Percentiles rank a stretch among this genome's conserved stretches.
phyloP scores from a whole-genome alignment of 352 stramenopile genomes.

The Phytophthora capsici region DNA sequence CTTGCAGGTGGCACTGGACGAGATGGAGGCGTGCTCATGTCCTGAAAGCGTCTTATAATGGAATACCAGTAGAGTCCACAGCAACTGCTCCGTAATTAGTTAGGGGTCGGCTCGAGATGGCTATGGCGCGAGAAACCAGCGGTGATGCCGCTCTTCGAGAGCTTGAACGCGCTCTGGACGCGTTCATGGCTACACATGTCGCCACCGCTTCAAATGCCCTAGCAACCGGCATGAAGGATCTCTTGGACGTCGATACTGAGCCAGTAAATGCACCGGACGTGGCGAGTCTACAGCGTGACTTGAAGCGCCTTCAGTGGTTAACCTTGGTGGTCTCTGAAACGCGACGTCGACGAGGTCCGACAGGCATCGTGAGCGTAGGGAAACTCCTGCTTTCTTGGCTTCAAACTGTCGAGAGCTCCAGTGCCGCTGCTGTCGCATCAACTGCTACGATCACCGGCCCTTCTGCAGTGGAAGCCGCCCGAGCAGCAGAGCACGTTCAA shows the following conservation, averaged over 20 bases:
- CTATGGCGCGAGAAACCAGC: slow-evolving; percentile 32
- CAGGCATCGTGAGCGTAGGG: slow-evolving; percentile 16
- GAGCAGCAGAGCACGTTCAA: slow-evolving; percentile 18
- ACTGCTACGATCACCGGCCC: neutral
- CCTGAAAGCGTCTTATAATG: slow-evolving; percentile 9
- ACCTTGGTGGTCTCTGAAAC: slow-evolving; percentile 21
- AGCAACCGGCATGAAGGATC: neutral
- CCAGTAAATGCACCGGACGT: neutral
- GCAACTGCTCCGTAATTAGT: slow-evolving; percentile 36
- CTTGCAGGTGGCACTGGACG: slow-evolving; percentile 17
- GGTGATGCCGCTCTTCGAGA: slow-evolving; percentile 39
- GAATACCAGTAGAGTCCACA: slow-evolving; percentile 8
- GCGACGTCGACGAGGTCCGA: slow-evolving; percentile 10
- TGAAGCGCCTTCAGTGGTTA: slow-evolving; percentile 44
- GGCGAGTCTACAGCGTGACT: slow-evolving; percentile 24
- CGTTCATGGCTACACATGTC: slow-evolving; percentile 56
- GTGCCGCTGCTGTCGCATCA: slow-evolving; percentile 24
- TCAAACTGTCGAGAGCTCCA: slow-evolving; percentile 41
- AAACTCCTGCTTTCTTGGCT: slow-evolving; percentile 50
- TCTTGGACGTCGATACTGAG: neutral
- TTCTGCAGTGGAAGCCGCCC: slow-evolving; percentile 17
- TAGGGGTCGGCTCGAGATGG: slow-evolving; percentile 1
- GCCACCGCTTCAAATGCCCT: slow-evolving; percentile 25
- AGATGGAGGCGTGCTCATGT: slow-evolving; percentile 26
- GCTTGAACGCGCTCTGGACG: slow-evolving; percentile 65